Percentiles rank a stretch among this genome's conserved stretches.
phyloP scores from a whole-genome alignment of 192 early-diverging fungal species.

The Backusella luteola region DNA sequence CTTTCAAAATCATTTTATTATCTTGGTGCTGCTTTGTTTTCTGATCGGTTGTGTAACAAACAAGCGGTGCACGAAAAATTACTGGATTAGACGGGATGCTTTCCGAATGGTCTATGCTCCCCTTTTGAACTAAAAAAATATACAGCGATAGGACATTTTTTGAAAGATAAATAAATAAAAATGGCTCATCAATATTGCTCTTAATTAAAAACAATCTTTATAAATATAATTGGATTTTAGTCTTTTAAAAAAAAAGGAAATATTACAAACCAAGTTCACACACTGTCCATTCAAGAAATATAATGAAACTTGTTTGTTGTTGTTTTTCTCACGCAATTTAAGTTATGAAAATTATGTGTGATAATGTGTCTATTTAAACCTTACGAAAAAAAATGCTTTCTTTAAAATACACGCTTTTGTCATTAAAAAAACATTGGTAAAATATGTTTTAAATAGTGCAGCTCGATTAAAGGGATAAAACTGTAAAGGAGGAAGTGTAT shows the following conservation, averaged over 20 bases:
- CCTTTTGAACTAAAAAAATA: background rate
- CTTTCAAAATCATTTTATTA: background rate
- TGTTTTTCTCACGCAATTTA: constrained; percentile 2
- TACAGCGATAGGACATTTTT: background rate
- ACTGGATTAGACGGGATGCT: background rate
- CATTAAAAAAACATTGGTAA: background rate
- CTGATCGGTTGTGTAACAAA: background rate
- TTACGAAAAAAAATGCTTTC: background rate
- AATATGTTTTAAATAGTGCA: background rate
- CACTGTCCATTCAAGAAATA: background rate
- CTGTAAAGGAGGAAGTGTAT: background rate
- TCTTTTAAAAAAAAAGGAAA: background rate
- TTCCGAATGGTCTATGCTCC: background rate
- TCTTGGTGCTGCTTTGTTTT: background rate
- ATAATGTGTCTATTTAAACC: constrained; percentile 5
- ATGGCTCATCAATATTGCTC: background rate
- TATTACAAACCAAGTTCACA: background rate
- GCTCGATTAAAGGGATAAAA: background rate
- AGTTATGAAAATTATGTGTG: background rate
- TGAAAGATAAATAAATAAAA: background rate
- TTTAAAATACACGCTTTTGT: no score
- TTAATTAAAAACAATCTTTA: background rate
- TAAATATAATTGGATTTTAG: background rate
- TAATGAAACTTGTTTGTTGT: constrained; percentile 6
- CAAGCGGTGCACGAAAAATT: background rate